These are phyloP conservation scores for Alternaria brassicae DNA, from an alignment of 2,329 filamentous ascomycete genomes.

Conservation along the genomic window DNA sequence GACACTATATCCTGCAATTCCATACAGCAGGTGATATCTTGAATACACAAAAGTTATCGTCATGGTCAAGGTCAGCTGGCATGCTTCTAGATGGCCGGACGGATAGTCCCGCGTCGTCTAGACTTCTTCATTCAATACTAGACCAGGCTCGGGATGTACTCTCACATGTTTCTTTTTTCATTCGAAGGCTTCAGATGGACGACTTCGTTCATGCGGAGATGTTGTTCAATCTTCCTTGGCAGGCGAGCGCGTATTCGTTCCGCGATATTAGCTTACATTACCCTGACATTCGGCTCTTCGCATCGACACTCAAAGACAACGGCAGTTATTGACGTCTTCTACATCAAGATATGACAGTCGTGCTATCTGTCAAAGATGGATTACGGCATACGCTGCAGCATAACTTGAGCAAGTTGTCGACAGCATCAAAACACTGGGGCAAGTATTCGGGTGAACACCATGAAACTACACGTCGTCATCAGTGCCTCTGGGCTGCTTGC, in stretches of 20 bases:
- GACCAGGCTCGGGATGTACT: not conserved
- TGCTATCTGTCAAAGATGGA: not conserved
- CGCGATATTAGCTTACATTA: constrained; percentile 22
- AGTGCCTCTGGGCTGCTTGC: constrained; percentile 30
- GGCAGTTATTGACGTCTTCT: constrained; percentile 9
- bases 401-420: not conserved
- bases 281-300: constrained; percentile 15
- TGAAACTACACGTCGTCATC: constrained; percentile 29
- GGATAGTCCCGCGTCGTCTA: not conserved
- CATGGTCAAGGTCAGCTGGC: not conserved
- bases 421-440: not conserved
- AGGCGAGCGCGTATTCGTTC: constrained; percentile 13
- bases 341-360: not conserved
- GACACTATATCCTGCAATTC: not conserved
- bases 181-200: not conserved
- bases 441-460: not conserved
- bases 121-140: not conserved
- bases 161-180: not conserved
- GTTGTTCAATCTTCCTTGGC: constrained; percentile 19
- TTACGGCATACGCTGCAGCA: not conserved
- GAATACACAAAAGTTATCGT: not conserved
- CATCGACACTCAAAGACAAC: not conserved
- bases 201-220: not conserved
- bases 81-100: not conserved
- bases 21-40: not conserved